These are phyloP conservation scores for Canariomyces notabilis DNA, from an alignment of 2,329 filamentous ascomycete species.

Conservation along the genomic window DNA sequence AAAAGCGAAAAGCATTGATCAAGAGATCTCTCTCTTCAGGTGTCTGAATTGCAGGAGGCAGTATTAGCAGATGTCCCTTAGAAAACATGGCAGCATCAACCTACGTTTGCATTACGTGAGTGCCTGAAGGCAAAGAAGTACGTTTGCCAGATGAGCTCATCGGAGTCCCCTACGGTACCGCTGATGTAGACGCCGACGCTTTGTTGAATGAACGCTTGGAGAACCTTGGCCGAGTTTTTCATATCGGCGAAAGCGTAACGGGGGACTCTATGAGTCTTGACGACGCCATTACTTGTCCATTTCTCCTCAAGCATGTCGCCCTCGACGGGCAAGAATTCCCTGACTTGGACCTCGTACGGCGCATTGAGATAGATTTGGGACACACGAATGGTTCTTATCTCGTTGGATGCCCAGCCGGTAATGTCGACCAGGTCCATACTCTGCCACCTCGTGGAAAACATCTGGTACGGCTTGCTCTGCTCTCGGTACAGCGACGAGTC, in stretches of 20 bases:
- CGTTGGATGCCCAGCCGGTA: constrained; percentile 21
- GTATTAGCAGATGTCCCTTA: background rate
- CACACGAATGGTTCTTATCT: constrained; percentile 20
- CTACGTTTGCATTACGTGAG: constrained; percentile 13
- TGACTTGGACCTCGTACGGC: constrained; percentile 22
- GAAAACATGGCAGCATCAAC: background rate
- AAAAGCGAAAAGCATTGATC: constrained; percentile 21
- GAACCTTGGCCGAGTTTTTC: constrained; percentile 12
- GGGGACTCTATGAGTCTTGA: constrained; percentile 7
- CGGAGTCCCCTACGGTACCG: constrained; percentile 13
- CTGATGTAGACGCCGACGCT: constrained; percentile 15
- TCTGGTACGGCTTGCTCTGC: constrained; percentile 19
- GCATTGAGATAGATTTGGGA: constrained; percentile 21
- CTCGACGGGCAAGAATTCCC: constrained; percentile 24
- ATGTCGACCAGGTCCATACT: constrained; percentile 27
- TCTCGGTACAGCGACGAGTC: constrained; percentile 24
- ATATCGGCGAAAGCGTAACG: constrained; percentile 20
- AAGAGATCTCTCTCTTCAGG: constrained; percentile 16
- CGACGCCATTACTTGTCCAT: constrained; percentile 12
- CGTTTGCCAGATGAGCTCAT: constrained; percentile 17
- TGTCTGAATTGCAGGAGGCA: constrained; percentile 4
- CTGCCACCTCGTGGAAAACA: constrained; percentile 24
- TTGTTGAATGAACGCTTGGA: constrained; percentile 16
- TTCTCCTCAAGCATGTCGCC: constrained; percentile 23
- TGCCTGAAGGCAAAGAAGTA: constrained; percentile 20